Base-by-base conservation (phyloP, 345 rosid species). In the Eucalyptus polyanthemos region DNA sequence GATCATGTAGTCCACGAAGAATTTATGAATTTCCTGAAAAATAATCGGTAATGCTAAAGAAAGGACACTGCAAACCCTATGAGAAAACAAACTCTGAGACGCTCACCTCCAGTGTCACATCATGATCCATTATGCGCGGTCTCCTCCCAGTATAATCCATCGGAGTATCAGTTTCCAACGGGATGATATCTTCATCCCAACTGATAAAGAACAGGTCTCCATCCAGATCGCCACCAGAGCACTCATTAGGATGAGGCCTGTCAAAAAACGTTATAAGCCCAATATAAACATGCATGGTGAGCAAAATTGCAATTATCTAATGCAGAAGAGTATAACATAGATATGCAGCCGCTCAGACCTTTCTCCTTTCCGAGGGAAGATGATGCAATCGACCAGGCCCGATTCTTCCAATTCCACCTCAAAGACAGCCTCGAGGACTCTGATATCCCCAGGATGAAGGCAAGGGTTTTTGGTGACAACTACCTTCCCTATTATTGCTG, bases 241-340 rank as follows among this genome's bases (percentile, higher is more conserved):
- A 98, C 95, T 98, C 99, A 89, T 95, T 97, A 76, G 98, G 98
- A 94, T 98, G 99, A 83, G 99, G 99, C 97, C 99, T 98, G 93
- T 69, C 56, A 87, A 89, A 37, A 87, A 50, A 56, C 76, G 89
- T 83, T 87, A 87, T 90, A 80, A 88, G 89, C 80, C 54, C 65
- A 76, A 60, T 69, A 17, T 31, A 16, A 34, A 58, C 47, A 65
- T 42, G 45, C 50, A 31, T 69, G 29, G 29, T n/a, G 88, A n/a
- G 42, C 40, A n/a, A 67, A 88, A 69, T 49, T 67, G 58, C 51
- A 40, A 65, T 65, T 49, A 27, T 40, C 65, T 49, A 24, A 44
- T 14, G 42, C n/a, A 16, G 42, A 21, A 56, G 29, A 25, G 65
- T 11, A 45, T 29, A 80, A 60, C 9, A 42, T 31, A 54, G 54